phyloP scores from a whole-genome alignment of 371 early-diverging fungal species.

The Syncephalis plumigaleata region DNA sequence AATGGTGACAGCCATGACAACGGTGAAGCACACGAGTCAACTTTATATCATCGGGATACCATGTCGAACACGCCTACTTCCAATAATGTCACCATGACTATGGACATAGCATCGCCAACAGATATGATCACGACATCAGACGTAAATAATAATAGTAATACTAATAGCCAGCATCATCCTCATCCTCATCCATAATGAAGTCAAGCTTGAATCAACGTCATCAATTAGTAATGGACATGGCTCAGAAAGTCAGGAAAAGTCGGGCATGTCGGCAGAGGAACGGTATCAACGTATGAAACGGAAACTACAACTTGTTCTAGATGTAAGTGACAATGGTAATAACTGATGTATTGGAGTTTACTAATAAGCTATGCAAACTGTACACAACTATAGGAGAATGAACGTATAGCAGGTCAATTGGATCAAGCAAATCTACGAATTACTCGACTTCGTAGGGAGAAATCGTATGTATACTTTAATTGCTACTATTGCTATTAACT shows the following conservation, averaged over 20 bases:
- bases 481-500: too few relatives aligned
- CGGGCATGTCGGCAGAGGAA: slow-evolving; percentile 14
- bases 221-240: not conserved
- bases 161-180: too few relatives aligned
- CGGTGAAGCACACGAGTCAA: too few relatives aligned
- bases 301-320: slow-evolving; percentile 28
- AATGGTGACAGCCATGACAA: too few relatives aligned
- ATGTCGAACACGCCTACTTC: not conserved
- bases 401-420: slow-evolving; percentile 21
- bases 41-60: not conserved
- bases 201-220: too few relatives aligned
- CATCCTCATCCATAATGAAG: too few relatives aligned
- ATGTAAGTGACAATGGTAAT: slow-evolving; percentile 18
- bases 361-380: too few relatives aligned
- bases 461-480: slow-evolving; percentile 31
- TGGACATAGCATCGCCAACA: not conserved
- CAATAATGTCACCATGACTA: not conserved
- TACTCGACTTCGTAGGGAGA: slow-evolving; percentile 24
- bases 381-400: slow-evolving; percentile 25
- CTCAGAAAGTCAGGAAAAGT: slow-evolving; percentile 3
- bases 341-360: too few relatives aligned
- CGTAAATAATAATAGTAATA: not conserved
- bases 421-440: slow-evolving; percentile 23
- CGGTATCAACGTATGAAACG: slow-evolving; percentile 29
- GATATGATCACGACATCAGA: slow-evolving; percentile 1